Evolutionary conservation across 2,329 filamentous ascomycete species (phyloP), one percentile per base, ranked within the genome.

Genomic region (Neopestalotiopsis sp.): DNA sequence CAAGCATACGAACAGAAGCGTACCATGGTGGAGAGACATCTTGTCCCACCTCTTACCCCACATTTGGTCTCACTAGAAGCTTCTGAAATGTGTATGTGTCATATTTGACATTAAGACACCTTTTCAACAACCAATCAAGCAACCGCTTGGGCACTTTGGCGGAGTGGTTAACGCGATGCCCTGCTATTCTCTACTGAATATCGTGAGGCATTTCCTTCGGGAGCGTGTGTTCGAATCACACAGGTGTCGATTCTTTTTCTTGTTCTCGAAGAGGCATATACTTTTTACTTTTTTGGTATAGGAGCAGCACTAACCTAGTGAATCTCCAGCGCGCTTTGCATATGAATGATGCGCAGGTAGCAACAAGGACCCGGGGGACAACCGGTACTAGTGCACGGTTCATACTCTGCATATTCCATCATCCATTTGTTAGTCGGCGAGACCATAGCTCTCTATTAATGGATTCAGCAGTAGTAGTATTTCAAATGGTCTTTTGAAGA

Each of bases 201-300:
- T 20, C 24, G 62, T 57, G 10, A 77, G 76, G 74, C 76, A 77
- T 76, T 80, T 77, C 77, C 77, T 77, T 81, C 79, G 79, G 78
- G 79, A 78, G 79, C 79, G 76, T 76, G 78, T 77, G 79, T 81
- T 81, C 79, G 79, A 81, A 81, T 81, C 79, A 77, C 78, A 76
- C 76, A 81, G 79, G 79, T 78, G 65, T 79, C 79, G 65, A 75
- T 76, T 61, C 62, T 67, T 49, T 20, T 10, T 38, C 20, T 56
- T 24, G 24, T 34, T 28, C 24, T 28, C 24, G 24, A 28, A 28
- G 3, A 28, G 24, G 24, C 24, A 28, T 28, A 28, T 28, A 28
- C 24, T 12, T 32, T 61, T 61, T 38, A 10, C 34, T 10, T 2
- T 2, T 61, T 34, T 61, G 57, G 57, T 14, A 28, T 28, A 28